Percentiles rank a stretch among this genome's conserved stretches.
Evolutionary conservation across 495 filamentous ascomycete genomes (phyloP).

Genomic region (Penicillium dipodomyicola): DNA sequence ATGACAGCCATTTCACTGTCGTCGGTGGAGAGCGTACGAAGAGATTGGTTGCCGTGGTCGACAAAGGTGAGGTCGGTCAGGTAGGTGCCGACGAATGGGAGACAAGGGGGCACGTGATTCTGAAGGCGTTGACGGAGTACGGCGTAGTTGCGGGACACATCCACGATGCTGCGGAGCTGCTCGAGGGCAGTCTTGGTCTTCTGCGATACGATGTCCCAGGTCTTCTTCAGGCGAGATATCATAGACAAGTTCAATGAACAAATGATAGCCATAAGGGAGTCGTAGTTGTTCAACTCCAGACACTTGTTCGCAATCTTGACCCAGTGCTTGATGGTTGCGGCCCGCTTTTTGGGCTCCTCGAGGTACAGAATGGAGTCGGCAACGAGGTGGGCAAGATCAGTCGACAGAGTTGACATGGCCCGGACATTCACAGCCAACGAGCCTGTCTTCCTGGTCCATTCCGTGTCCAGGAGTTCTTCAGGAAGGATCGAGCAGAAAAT

Average conservation of each 20-base stretch:
- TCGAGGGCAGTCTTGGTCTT: constrained; percentile 82
- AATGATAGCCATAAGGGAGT: constrained; percentile 94
- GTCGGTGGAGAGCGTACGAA: constrained; percentile 46
- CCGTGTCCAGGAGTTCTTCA: constrained; percentile 87
- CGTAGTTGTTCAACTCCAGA: constrained; percentile 90
- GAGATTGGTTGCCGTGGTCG: constrained; percentile 85
- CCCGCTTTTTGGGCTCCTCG: constrained; percentile 87
- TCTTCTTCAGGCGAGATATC: constrained; percentile 85
- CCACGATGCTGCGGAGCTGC: constrained; percentile 74
- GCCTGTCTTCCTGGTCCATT: constrained; percentile 85
- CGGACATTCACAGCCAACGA: constrained; percentile 86
- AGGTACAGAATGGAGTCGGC: constrained; percentile 89
- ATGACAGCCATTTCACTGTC: constrained; percentile 72
- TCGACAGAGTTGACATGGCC: constrained; percentile 90
- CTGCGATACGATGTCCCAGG: constrained; percentile 86
- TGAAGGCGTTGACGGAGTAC: constrained; percentile 86
- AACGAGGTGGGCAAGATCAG: constrained; percentile 86
- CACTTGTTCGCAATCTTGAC: constrained; percentile 91
- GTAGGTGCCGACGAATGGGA: constrained; percentile 97
- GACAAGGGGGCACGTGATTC: constrained; percentile 83
- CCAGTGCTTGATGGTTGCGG: constrained; percentile 94
- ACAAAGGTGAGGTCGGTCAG: constrained; percentile 78
- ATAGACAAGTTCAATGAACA: constrained; percentile 89
- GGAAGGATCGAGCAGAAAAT: constrained; percentile 93
- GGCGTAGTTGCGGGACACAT: constrained; percentile 86